Evolutionary conservation across 2,329 filamentous ascomycete genomes (phyloP), one percentile per base, ranked within the genome.

Genomic region (Pseudogymnoascus sp.): DNA sequence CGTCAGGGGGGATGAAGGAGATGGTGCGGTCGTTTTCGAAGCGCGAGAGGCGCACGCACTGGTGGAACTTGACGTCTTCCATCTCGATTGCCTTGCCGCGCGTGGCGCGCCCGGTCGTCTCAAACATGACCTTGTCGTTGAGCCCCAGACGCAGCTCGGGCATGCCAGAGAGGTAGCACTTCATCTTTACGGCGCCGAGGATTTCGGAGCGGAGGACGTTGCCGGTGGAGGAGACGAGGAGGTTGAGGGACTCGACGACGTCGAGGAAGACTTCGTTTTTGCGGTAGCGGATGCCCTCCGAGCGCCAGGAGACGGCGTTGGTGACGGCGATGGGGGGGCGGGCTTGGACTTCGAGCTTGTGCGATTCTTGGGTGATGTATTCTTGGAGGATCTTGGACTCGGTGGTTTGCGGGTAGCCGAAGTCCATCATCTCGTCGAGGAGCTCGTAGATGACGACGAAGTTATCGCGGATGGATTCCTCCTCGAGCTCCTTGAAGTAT

Each of bases 401-500:
- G 67, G 94, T 99, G 8, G 94, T 99, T 75, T 99, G 94, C 5
- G 94, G 94, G 74, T 99, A 97, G 65, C 94, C 94, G 80, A 99
- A 99, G 77, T 99, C 94, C 94, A 99, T 99, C 94, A 99, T 99
- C 79, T 99, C 94, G 73, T 99, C 94, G 65, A 99, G 84, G 64
- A 99, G 78, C 77, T 99, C 94, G 80, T 99, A 99, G 72, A 99
- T 99, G 72, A 99, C 87, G 74, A 99, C 94, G 73, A 99, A 99
- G 79, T 99, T 99, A 80, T 99, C 94, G 69, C 94, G 86, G 74
- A 99, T 99, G 69, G 91, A 96, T 77, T 99, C 94, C 75, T 99
- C 94, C 76, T 99, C 94, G 63, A 99, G 82, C 65, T 95, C 93
- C 76, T 99, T 99, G 82, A 99, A 99, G 80, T 99, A 99, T 77